Base-by-base conservation (phyloP, 192 early-diverging fungal species). In the Mortierella hygrophila region DNA sequence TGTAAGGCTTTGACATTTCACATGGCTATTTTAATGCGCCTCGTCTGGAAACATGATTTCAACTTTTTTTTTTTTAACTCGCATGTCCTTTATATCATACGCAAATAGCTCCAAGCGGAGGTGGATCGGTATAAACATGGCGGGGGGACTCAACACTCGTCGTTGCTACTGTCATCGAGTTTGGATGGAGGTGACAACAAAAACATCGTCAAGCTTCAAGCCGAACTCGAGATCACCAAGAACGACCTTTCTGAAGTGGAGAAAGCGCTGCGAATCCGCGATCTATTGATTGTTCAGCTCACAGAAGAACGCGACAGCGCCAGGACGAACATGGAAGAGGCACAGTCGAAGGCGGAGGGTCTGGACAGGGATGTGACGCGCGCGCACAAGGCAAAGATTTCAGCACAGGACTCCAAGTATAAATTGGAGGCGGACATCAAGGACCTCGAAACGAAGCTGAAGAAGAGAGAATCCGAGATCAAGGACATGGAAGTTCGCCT, bases 301-400 rank as follows among this genome's bases (percentile, higher is more conserved):
- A 71, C 65, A 23, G 47, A 26, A 6, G 68, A 73, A 44, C 44
- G 68, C 23, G 74, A 75, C 29, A 41, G 9, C 3, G 74, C 74
- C 13, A 54, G 46, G 69, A n/a, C 74, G 0, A 60, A 81, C 52
- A 29, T 81, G 38, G 42, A 32, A 9, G 80, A 81, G 10, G 49
- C 80, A 18, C 55, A 74, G 23, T 23, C 68, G 8, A 44, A 74
- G 26, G 44, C 37, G 5, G 65, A 81, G 4, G 74, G 60, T 16
- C 18, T 81, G 21, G 41, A 29, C 11, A 70, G 42, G 41, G 74
- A 65, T 2, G 44, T 81, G 37, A 26, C 63, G 6, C 80, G 80
- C 26, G 42, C 80, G 2, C 74, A 81, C 11, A 75, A 76, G 49
- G 80, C 49, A 40, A 81, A 81, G 68, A 76, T 10, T 40, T 29